Evolutionary conservation across 2,329 filamentous ascomycete species (phyloP), one percentile per base, ranked within the genome.

Genomic region (Fusarium xylarioides): DNA sequence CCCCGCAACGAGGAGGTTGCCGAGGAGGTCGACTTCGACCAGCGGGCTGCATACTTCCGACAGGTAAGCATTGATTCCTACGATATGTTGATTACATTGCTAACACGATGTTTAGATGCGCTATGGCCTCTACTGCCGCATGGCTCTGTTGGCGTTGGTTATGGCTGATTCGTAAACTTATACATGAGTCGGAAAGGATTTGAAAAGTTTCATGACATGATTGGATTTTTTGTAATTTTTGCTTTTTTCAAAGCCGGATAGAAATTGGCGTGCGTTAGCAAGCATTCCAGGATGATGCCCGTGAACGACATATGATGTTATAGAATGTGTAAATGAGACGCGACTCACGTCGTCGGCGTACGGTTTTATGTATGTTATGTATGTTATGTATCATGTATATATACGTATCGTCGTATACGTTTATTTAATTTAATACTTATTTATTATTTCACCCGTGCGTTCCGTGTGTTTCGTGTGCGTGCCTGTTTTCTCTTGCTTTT

Each of bases 21-120:
- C 38, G 94, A 97, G 84, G 96, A 99, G 86, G 95, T 99, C 54
- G 96, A 99, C 84, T 97, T 97, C 85, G 96, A 99, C 85, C 94
- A 97, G 81, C 87, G 96, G 77, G 96, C 96, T 66, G 95, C 96
- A 63, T 99, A 99, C 86, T 99, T 99, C 85, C 91, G 96, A 93
- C 96, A 99, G 93, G 95, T 97, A 85, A 91, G 93, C 32, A 59
- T 35, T 18, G 40, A 23, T 19, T 23, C 11, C 6, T 44, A 34
- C 15, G 10, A 35, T 18, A 40, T 32, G 32, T 38, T 47, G 21
- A 55, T 18, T 16, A 34, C 40, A 67, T 49, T 40, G 65, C 72
- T 78, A 71, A 78, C 67, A 49, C 54, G 28, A 11, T 73, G 65
- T 19, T 66, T 79, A 98, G 95, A 98, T 98, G 95, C 91, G 92